Conservation (phyloP, 2,329 filamentous ascomycete species). For the Talaromyces sp. region DNA sequence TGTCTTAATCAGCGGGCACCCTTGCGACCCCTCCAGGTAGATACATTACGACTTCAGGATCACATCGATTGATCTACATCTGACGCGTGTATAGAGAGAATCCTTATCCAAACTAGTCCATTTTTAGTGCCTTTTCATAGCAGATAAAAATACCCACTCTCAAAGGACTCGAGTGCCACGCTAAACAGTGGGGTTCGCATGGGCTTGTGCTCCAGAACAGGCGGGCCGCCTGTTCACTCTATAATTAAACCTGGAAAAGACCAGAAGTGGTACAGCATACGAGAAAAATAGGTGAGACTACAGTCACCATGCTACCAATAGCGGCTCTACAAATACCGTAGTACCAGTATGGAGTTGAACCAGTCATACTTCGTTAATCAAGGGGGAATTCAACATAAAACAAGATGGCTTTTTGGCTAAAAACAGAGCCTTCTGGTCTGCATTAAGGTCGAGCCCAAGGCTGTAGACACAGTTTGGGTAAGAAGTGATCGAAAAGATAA, state of each 20-base stretch:
- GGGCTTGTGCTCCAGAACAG: too few species aligned
- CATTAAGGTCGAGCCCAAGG: constrained; percentile 40
- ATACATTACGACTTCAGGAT: background rate
- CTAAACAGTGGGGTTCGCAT: too few species aligned
- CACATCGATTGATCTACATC: too few species aligned
- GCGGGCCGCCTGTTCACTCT: too few species aligned
- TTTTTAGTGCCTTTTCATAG: too few species aligned
- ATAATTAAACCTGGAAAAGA: too few species aligned
- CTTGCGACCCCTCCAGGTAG: too few species aligned
- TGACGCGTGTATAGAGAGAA: too few species aligned
- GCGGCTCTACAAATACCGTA: constrained; percentile 10
- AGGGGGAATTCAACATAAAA: constrained; percentile 36
- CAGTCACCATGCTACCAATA: constrained; percentile 1
- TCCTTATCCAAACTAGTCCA: too few species aligned
- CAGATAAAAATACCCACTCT: too few species aligned
- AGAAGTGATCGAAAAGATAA: constrained; percentile 37
- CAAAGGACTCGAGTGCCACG: too few species aligned
- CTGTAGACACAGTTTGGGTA: constrained; percentile 31
- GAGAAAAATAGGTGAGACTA: background rate
- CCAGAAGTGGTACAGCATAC: background rate
- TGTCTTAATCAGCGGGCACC: background rate
- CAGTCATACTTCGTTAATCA: constrained; percentile 43
- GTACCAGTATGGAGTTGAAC: constrained; percentile 28
- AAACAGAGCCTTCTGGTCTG: constrained; percentile 40
- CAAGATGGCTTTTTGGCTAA: constrained; percentile 42